Evolutionary conservation across 2,329 filamentous ascomycete species (phyloP).

Genomic region (Fusarium staphyleae): DNA sequence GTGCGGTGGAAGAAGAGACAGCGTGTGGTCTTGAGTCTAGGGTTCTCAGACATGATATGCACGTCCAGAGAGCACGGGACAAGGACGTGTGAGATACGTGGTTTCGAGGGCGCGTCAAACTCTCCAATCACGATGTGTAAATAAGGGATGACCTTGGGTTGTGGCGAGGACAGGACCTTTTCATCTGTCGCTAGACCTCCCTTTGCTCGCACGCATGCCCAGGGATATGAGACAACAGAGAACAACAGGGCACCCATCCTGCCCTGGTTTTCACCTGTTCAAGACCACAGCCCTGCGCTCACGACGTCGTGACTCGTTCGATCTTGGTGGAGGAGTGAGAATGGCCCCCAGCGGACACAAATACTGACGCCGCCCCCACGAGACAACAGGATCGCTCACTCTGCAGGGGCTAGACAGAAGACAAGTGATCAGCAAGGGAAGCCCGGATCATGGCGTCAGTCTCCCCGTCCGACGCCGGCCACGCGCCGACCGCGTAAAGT

Average conservation of each 20-base stretch:
- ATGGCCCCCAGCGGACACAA: conserved; percentile 16
- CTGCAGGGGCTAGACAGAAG: neutral
- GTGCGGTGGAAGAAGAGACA: neutral
- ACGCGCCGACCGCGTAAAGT: conserved; percentile 34
- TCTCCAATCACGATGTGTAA: conserved; percentile 19
- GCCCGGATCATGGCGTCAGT: conserved; percentile 21
- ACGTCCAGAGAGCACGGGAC: conserved; percentile 3
- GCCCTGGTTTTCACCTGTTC: too few relatives aligned
- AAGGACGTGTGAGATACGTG: neutral
- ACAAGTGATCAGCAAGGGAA: neutral
- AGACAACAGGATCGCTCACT: neutral
- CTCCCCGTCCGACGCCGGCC: conserved; percentile 22
- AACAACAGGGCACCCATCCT: neutral
- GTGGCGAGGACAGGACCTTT: conserved; percentile 10
- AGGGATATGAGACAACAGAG: conserved; percentile 12
- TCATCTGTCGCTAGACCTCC: too few relatives aligned
- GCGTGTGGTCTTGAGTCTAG: neutral
- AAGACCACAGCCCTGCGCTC: neutral
- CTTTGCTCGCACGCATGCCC: too few relatives aligned
- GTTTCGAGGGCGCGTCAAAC: conserved; percentile 5
- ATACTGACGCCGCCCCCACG: conserved; percentile 22
- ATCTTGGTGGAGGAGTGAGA: conserved; percentile 3
- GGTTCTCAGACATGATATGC: conserved; percentile 20
- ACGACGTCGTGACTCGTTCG: neutral
- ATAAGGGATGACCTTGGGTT: conserved; percentile 9